A percentile compares a stretch with the other conserved stretches of the same genome.
These are phyloP conservation scores for Fusarium oligoseptatum DNA, from an alignment of 2,329 filamentous ascomycete species.

Conservation along the genomic window DNA sequence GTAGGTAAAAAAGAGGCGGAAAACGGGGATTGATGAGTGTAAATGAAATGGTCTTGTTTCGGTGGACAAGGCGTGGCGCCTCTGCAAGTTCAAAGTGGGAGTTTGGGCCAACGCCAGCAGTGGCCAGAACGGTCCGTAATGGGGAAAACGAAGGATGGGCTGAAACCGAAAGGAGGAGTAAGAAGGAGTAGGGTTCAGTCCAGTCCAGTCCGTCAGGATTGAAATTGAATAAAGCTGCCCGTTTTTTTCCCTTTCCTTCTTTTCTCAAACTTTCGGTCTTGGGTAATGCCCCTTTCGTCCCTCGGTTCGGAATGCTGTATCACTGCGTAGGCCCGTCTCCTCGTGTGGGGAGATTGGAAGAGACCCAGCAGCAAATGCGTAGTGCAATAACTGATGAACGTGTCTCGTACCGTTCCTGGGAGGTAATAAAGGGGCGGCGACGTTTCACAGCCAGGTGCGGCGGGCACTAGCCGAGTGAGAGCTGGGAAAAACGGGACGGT, in stretches of 20 bases:
- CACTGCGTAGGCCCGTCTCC: conserved; percentile 2
- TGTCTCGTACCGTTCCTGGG: conserved; percentile 7
- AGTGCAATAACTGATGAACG: conserved; percentile 5
- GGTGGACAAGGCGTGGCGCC: conserved; percentile 27
- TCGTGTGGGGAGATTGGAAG: conserved; percentile 40
- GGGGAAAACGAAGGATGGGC: conserved; percentile 10
- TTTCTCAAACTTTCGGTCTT: neutral
- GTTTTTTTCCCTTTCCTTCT: neutral
- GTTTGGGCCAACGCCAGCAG: conserved; percentile 38
- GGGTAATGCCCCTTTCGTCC: neutral
- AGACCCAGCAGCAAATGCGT: conserved; percentile 2
- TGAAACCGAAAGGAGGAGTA: conserved; percentile 1
- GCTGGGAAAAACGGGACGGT: conserved; percentile 13
- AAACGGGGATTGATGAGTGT: conserved; percentile 28
- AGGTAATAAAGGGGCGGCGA: conserved; percentile 43
- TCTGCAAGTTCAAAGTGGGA: conserved; percentile 14
- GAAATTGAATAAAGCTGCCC: neutral
- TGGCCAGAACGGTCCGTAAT: conserved; percentile 38
- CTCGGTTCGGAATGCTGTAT: conserved; percentile 2
- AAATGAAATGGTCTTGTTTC: conserved; percentile 28
- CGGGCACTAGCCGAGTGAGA: conserved; percentile 39
- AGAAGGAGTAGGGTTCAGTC: neutral
- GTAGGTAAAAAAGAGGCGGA: conserved; percentile 17
- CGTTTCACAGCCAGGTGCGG: conserved; percentile 46
- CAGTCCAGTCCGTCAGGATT: neutral